Evolutionary conservation across 768 basidiomycete species (phyloP), one percentile per base, ranked within the genome.

Genomic region (Rickenella mellea): DNA sequence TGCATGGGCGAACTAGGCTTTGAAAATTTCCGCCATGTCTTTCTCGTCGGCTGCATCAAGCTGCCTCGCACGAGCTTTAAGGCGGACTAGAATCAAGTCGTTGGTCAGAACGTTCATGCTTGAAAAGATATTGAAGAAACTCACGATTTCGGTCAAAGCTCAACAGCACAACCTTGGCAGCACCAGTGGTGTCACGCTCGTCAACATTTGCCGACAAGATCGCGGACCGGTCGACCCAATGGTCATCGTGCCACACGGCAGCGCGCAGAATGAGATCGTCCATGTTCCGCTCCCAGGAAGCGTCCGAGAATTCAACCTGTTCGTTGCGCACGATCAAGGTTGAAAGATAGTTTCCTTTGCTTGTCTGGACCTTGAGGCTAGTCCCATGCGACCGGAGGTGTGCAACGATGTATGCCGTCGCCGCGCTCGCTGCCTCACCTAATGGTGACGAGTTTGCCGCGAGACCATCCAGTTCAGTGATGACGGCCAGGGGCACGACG

Each of bases 381-480:
- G 69, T 63, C 0, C 79, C 62, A 56, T 89, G 83, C 3, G 83
- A 71, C 39, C 83, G 84, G 45, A 97, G 62, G 51, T 83, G 80
- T 1, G 76, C 66, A 2, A 81, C 74, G 51, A 97, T 74, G 53
- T 89, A 96, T 0, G 68, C 48, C 45, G 96, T 66, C 0, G 92
- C 88, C 9, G 69, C 66, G 27, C 69, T 66, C 0, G 96, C 92
- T 0, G 86, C 78, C 35, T 77, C 71, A 29, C 83, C 88, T 19
- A 97, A 80, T 32, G 73, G 70, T 0, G 73, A 60, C 0, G 73
- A 61, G 2, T 65, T 46, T 49, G 85, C 82, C 1, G 74, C 70
- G 6, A 98, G 77, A n/a, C 92, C 91, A 50, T 99, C 94, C 6
- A 99, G 80, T 52, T 99, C 96, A 72, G 93, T 97, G 55, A 98